phyloP scores from a whole-genome alignment of 169 alveolate genomes.

The Ichthyophthirius multifiliis region DNA sequence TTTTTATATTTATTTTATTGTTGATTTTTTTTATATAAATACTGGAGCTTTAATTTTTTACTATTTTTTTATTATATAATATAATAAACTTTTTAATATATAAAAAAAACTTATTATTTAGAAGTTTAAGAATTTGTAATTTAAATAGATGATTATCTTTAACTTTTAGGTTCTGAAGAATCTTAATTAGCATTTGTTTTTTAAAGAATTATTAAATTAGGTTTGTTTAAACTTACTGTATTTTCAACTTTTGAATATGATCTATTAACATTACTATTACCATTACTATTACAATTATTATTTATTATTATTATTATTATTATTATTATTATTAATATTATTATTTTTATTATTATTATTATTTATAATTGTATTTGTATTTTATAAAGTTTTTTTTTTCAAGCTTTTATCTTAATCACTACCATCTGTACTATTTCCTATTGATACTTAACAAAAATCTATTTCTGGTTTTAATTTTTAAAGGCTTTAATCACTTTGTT shows the following conservation, averaged over 20 bases:
- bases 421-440: constrained; percentile 7
- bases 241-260: neutral
- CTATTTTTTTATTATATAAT: constrained; percentile 40
- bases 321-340: neutral
- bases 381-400: neutral
- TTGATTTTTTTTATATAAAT: constrained; percentile 55
- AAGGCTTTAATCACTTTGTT: neutral
- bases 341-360: neutral
- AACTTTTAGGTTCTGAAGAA: no score
- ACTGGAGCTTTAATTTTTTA: constrained; percentile 44
- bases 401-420: neutral
- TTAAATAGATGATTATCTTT: no score
- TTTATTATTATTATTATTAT: neutral
- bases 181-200: no score
- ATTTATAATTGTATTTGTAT: neutral
- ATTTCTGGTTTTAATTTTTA: neutral
- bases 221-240: no score
- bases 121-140: no score
- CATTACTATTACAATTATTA: no score
- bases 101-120: neutral
- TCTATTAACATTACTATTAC: neutral
- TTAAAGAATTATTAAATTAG: no score
- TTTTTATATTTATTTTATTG: neutral
- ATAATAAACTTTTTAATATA: constrained; percentile 17
- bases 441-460: neutral